Conservation (phyloP, 139 green algal species). For the Chlorella sp. region DNA sequence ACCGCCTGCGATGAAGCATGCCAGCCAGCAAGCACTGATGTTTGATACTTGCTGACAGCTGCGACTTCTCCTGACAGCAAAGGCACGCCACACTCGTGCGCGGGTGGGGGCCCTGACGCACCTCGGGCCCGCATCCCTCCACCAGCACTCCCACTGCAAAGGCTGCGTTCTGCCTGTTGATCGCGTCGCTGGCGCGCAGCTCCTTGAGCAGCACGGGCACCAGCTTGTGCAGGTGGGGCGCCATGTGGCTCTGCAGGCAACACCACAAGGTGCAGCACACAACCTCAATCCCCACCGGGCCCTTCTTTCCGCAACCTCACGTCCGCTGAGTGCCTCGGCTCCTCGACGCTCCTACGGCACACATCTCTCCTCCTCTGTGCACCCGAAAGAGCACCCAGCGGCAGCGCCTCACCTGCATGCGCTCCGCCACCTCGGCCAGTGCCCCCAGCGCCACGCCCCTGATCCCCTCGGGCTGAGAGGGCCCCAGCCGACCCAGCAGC, state of each 20-base stretch:
- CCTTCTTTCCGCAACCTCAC: background rate
- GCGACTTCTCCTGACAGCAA: no score
- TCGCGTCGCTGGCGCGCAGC: conserved; percentile 42
- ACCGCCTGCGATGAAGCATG: conserved; percentile 11
- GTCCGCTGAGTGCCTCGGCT: background rate
- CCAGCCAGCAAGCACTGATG: no score
- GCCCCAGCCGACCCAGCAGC: conserved; percentile 35
- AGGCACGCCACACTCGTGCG: no score
- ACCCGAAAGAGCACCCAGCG: background rate
- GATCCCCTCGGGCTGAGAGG: conserved; percentile 33
- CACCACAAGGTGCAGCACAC: background rate
- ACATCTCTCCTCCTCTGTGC: background rate
- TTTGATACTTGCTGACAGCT: no score
- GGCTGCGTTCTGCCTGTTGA: conserved; percentile 69
- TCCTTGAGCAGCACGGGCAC: conserved; percentile 53
- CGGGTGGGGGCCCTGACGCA: no score
- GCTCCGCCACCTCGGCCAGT: conserved; percentile 55
- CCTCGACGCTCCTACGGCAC: background rate
- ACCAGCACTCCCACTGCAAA: conserved; percentile 52
- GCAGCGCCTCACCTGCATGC: conserved; percentile 23
- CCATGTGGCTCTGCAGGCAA: conserved; percentile 11
- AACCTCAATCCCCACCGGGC: background rate
- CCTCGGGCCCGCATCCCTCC: conserved; percentile 20
- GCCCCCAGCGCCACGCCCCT: conserved; percentile 44
- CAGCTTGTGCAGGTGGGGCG: conserved; percentile 15